phyloP scores from a whole-genome alignment of 306 rosid genomes.

The Cucurbita ficifolia region DNA sequence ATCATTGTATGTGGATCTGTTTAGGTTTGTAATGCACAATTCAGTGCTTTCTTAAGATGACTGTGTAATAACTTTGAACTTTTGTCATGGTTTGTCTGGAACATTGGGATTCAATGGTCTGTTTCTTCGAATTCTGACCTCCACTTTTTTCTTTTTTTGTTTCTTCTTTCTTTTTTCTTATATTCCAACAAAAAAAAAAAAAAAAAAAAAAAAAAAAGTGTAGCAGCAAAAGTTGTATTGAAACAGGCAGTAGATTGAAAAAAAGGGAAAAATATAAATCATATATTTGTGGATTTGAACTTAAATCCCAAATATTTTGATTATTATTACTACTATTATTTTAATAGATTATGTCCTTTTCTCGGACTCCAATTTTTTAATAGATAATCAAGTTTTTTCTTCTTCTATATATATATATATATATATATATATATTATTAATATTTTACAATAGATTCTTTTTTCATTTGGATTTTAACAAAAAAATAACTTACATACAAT shows the following conservation, averaged over 20 bases:
- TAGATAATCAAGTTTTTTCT: no score
- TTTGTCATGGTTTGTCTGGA: conserved; percentile 6
- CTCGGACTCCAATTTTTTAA: no score
- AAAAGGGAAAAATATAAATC: no score
- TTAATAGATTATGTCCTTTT: no score
- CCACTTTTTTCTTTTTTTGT: neutral
- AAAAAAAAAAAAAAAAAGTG: no score
- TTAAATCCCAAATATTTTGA: no score
- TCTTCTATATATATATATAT: no score
- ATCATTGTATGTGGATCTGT: conserved; percentile 4
- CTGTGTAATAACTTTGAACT: conserved; percentile 3
- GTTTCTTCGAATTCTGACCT: neutral
- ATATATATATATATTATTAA: no score
- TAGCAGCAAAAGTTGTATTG: neutral
- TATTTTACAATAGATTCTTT: no score
- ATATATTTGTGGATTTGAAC: neutral
- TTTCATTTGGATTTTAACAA: no score
- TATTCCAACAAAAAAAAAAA: neutral
- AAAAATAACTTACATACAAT: no score
- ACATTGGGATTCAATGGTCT: conserved; percentile 7
- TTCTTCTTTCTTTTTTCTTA: neutral
- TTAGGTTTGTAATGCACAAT: conserved; percentile 9
- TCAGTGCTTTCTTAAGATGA: conserved; percentile 2
- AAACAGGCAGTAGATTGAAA: neutral
- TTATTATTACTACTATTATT: no score